phyloP scores from a whole-genome alignment of 495 filamentous ascomycete genomes.

The Penicillium cosmopolitanum region DNA sequence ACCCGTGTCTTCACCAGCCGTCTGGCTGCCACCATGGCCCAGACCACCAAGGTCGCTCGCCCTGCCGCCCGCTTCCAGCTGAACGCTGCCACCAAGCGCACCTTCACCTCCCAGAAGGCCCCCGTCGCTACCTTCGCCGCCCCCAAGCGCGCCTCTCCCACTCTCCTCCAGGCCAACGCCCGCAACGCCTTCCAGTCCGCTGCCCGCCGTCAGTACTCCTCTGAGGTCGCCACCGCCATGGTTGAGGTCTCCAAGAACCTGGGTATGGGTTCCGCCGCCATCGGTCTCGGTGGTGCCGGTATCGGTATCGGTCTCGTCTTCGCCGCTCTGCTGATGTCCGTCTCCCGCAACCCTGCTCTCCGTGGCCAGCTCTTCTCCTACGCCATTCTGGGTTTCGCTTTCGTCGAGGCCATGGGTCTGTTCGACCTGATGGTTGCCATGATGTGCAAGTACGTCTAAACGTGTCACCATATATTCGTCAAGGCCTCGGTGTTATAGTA shows the following conservation, averaged over 20 bases:
- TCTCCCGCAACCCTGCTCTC: constrained; percentile 88
- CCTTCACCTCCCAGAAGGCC: constrained; percentile 58
- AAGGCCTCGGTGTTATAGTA: neutral
- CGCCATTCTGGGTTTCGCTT: constrained; percentile 92
- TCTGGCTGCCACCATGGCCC: constrained; percentile 76
- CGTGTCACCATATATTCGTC: constrained; percentile 15
- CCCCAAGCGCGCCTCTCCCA: constrained; percentile 66
- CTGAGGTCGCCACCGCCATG: constrained; percentile 82
- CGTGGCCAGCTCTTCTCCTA: constrained; percentile 91
- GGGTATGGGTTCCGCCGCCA: constrained; percentile 83
- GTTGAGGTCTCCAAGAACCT: constrained; percentile 86
- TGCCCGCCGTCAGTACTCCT: constrained; percentile 72
- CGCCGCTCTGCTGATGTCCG: constrained; percentile 78
- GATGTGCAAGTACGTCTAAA: constrained; percentile 73
- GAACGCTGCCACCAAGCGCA: constrained; percentile 67
- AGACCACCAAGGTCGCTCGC: constrained; percentile 69
- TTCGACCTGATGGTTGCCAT: constrained; percentile 93
- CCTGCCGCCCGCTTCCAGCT: constrained; percentile 65
- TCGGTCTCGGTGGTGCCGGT: constrained; percentile 90
- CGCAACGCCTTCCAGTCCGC: constrained; percentile 64
- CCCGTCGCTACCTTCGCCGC: constrained; percentile 54
- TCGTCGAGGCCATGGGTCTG: constrained; percentile 91
- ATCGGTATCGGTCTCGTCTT: constrained; percentile 93
- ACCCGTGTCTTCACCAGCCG: constrained; percentile 70
- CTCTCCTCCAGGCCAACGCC: constrained; percentile 63